Conservation (phyloP, 1,284 basidiomycete genomes). For the Abortiporus biennis region DNA sequence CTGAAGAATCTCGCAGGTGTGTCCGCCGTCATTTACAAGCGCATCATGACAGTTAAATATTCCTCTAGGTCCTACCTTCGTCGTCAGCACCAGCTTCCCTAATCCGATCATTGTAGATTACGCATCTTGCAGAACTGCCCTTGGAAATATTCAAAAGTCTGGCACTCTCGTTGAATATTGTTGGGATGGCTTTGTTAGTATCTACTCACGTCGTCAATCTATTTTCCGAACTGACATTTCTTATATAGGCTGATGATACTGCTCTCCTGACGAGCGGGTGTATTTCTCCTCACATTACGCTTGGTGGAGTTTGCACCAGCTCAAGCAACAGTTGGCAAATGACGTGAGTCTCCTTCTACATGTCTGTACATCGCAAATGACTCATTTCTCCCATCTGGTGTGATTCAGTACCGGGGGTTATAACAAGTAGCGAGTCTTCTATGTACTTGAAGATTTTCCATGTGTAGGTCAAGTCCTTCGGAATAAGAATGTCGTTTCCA, state of each 20-base stretch:
- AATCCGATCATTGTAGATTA: slow-evolving; percentile 6
- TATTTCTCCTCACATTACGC: slow-evolving; percentile 1
- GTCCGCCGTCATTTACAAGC: no score
- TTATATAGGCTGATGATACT: neutral
- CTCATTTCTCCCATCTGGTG: no score
- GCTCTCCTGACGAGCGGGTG: neutral
- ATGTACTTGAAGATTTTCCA: no score
- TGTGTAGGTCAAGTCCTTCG: no score
- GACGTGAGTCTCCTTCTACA: slow-evolving; percentile 3
- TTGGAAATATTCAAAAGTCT: slow-evolving; percentile 3
- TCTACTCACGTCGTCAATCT: no score
- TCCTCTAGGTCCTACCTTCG: slow-evolving; percentile 6
- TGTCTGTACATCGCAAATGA: no score
- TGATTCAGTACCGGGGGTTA: no score
- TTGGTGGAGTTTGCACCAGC: neutral
- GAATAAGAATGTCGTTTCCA: no score
- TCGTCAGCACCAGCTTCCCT: slow-evolving; percentile 4
- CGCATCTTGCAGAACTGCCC: neutral
- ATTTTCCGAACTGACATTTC: neutral
- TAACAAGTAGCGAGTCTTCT: no score
- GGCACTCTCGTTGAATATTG: slow-evolving; percentile 2
- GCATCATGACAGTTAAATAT: no score
- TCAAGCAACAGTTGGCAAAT: neutral
- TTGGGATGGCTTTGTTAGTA: slow-evolving; percentile 4
- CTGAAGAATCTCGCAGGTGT: no score